Base-by-base conservation (phyloP, 805 yeast genomes). In the Pichia eremophila region DNA sequence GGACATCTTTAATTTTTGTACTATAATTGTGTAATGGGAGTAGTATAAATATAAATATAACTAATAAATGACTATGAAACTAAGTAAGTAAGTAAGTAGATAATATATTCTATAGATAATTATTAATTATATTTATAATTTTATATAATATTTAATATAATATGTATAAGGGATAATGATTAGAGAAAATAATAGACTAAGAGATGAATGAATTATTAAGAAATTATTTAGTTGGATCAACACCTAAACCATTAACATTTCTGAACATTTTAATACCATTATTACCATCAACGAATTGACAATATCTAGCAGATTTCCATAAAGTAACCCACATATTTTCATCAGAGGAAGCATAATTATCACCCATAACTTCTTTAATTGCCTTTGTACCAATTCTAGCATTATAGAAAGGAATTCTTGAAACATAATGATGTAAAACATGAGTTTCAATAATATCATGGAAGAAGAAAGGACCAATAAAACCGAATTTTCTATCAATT, bases 371-470 rank as follows among this genome's bases (percentile, higher is more conserved):
- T 66, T 81, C 78, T 69, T 81, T 78, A 66, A 86, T 81, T 46
- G 85, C 91, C 51, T 70, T 87, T 50, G 87, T 74, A 43, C 85
- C 93, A 60, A 77, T 79, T 65, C 91, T 75, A n/a, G 83, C 95
- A 58, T 85, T 82, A 74, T 86, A 86, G 71, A 87, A 87, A 43
- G 95, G 95, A 55, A 86, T 85, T 65, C 95, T 73, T 11, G 90
- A 81, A 53, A 78, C 81, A 65, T 77, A 87, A 69, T 86, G 95
- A 69, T 86, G 95, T 58, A 83, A 74, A 46, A 87, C 95, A 63
- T 86, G 95, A 46, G 95, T 87, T 70, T 86, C 95, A 61, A 86
- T 85, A 61, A 86, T 86, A 64, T 85, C 95, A 67, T 86, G 95
- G 79, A 86, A 83, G 59, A 84, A 70, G 73, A 77, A 77, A 62